Conservation (phyloP, 176 grass and related monocot genomes). For the Rhynchospora pubera region DNA sequence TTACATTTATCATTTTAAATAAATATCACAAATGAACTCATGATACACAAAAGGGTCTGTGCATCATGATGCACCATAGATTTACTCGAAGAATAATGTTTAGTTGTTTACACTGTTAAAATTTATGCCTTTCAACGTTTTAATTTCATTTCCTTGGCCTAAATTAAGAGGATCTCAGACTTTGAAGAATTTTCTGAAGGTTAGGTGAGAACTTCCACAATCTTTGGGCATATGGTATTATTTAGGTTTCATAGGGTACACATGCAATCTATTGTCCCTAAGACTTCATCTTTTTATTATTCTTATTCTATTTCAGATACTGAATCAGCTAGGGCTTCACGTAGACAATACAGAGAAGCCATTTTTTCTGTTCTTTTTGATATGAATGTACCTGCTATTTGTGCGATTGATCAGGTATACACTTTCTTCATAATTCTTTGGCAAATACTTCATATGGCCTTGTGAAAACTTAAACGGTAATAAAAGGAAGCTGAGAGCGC, state of each 20-base stretch:
- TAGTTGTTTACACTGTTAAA: background rate
- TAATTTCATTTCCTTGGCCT: background rate
- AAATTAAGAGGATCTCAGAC: background rate
- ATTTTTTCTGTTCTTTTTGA: constrained; percentile 82
- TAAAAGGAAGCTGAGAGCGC: background rate
- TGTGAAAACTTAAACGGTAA: background rate
- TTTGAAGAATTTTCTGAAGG: background rate
- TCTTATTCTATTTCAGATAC: constrained; percentile 51
- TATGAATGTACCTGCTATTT: constrained; percentile 93
- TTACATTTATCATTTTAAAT: no score
- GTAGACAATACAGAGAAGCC: constrained; percentile 70
- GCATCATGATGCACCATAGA: no score
- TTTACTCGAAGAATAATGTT: no score
- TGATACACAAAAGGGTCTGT: no score
- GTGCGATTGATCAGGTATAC: constrained; percentile 77
- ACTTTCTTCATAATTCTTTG: background rate
- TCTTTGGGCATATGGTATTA: background rate
- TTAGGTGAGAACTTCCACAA: background rate
- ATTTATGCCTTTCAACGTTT: background rate
- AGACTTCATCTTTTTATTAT: background rate
- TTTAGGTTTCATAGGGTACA: background rate
- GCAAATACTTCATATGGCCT: background rate
- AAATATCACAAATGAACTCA: no score
- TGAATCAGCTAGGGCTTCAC: constrained; percentile 75
- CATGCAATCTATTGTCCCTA: background rate